Percentiles rank a stretch among this genome's conserved stretches.
These are phyloP conservation scores for Ophiosphaerella narmari DNA, from an alignment of 2,329 filamentous ascomycete species.

Conservation along the genomic window DNA sequence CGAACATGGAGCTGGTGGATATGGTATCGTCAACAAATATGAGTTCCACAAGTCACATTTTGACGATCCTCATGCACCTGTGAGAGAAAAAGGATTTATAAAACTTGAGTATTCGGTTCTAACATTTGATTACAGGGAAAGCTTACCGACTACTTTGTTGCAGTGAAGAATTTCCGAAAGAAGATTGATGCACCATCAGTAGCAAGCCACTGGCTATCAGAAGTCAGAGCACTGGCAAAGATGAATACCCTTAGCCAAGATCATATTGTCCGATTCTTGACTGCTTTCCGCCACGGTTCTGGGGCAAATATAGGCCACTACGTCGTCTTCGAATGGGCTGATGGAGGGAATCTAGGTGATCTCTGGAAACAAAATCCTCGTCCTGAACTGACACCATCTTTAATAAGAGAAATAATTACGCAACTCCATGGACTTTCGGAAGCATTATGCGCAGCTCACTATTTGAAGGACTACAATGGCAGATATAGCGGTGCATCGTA, in stretches of 20 bases:
- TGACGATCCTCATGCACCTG: not conserved
- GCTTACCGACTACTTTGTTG: not conserved
- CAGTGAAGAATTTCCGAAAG: constrained; percentile 16
- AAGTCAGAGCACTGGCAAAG: constrained; percentile 13
- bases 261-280: constrained; percentile 21
- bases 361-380: constrained; percentile 15
- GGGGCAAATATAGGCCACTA: constrained; percentile 8
- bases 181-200: not conserved
- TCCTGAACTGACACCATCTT: constrained; percentile 4
- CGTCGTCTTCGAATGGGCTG: constrained; percentile 28
- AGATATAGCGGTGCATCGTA: constrained; percentile 6
- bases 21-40: constrained; percentile 12
- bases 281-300: constrained; percentile 12
- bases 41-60: constrained; percentile 2
- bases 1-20: constrained; percentile 4
- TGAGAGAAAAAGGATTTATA: too few relatives aligned
- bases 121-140: too few relatives aligned
- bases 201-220: constrained; percentile 11
- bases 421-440: constrained; percentile 24
- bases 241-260: constrained; percentile 20
- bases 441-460: constrained; percentile 19
- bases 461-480: not conserved
- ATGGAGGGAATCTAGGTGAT: constrained; percentile 22
- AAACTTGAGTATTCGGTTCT: too few relatives aligned
- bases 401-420: constrained; percentile 2